Conservation (phyloP, 75 land plant genomes). For the Sequoiadendron giganteum region DNA sequence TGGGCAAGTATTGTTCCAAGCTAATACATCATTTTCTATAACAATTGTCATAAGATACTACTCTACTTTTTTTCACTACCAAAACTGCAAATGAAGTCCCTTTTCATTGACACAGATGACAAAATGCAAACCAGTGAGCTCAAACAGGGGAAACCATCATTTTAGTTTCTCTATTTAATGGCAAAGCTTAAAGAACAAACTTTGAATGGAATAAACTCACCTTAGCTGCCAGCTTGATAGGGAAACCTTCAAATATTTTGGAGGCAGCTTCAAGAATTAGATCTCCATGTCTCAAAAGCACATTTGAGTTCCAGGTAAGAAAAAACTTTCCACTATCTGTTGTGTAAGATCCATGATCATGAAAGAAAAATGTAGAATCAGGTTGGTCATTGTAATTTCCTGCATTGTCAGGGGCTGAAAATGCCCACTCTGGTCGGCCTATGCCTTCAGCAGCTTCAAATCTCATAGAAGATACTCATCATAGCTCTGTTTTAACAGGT, state of each 20-base stretch:
- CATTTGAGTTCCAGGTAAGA: slow-evolving; percentile 76
- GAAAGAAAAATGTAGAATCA: too few relatives aligned
- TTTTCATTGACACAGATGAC: neutral
- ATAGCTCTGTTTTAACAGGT: too few relatives aligned
- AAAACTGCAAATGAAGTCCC: neutral
- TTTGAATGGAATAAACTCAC: slow-evolving; percentile 22
- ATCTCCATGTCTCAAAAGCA: slow-evolving; percentile 68
- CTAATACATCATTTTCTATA: neutral
- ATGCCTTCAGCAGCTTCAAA: too few relatives aligned
- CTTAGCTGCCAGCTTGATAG: slow-evolving; percentile 65
- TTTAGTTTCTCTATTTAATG: neutral
- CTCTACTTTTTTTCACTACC: neutral
- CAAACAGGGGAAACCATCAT: neutral
- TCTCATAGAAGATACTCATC: too few relatives aligned
- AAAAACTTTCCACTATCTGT: slow-evolving; percentile 68
- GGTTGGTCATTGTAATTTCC: too few relatives aligned
- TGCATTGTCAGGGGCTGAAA: too few relatives aligned
- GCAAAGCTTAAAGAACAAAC: neutral
- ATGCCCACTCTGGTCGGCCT: too few relatives aligned
- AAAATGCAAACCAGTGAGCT: neutral
- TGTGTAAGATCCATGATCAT: slow-evolving; percentile 18
- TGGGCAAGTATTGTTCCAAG: neutral
- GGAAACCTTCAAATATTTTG: slow-evolving; percentile 43
- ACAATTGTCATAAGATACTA: neutral
- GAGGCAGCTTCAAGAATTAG: slow-evolving; percentile 72